Base-by-base conservation (phyloP, 768 basidiomycete genomes). In the Suillus americanus region DNA sequence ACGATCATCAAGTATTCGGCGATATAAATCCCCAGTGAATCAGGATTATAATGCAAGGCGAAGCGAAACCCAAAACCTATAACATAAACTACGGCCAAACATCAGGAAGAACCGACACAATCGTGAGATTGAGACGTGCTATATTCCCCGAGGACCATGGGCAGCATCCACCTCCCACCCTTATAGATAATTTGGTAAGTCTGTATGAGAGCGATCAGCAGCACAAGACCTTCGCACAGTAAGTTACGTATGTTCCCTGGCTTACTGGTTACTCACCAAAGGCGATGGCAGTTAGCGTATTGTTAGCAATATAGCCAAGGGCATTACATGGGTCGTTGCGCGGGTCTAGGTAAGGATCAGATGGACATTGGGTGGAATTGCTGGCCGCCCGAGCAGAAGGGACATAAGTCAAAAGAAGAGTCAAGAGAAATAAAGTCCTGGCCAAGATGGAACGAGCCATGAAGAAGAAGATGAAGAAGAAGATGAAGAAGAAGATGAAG, bases 91-190 rank as follows among this genome's bases (percentile, higher is more conserved):
- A 56, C 30, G 14, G 5, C 14, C 37, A 16, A 45, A 8, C 3
- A 54, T 62, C 20, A 59, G 51, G 5, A 30, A 41, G 37, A 23
- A 9, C 9, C 18, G 28, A 59, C 20, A 33, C 28, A 38, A 14
- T 8, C 3, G 1, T 20, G 14, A 56, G 18, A 13, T 3, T 55
- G 35, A 5, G 0, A 77, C 85, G 55, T 62, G 83, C 86, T 81
- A 71, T 83, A 86, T 37, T 78, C 79, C n/a, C 89, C 89, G 63
- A 90, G 82, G 6, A 83, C 78, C 83, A 89, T 85, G 20, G 80
- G 72, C 38, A 86, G 69, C 88, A 90, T 89, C 75, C 80, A 89
- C 66, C 78, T 83, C 6, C 83, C 81, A 4, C 86, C 82, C 61
- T 78, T 82, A 63, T 75, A 79, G 69, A 72, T 74, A 14, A 80